Percentiles rank a stretch among this genome's conserved stretches.
These are phyloP conservation scores for Globisporangium apiculatum DNA, from an alignment of 352 stramenopile species.

Conservation along the genomic window DNA sequence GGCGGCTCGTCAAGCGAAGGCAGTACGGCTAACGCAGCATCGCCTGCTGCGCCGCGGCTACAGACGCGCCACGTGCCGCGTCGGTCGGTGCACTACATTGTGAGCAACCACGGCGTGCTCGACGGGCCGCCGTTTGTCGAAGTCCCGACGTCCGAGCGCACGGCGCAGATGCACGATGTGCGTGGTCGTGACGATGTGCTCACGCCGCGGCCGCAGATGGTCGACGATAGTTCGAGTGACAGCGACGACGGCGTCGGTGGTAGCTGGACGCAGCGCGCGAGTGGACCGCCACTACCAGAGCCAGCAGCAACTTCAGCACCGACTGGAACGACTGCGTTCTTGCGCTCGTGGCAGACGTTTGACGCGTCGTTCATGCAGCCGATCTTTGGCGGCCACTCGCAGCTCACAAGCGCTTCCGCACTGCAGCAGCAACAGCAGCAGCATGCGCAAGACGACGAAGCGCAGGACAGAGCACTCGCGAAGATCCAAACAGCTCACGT, in stretches of 20 bases:
- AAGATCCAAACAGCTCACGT: not conserved
- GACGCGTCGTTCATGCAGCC: constrained; percentile 77
- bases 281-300: constrained; percentile 20
- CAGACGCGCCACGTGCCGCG: constrained; percentile 26
- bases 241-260: constrained; percentile 29
- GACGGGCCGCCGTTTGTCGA: constrained; percentile 13
- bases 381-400: constrained; percentile 59
- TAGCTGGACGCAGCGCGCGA: constrained; percentile 4
- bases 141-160: constrained; percentile 19
- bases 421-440: constrained; percentile 13
- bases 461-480: not conserved
- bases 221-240: constrained; percentile 39
- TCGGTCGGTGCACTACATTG: constrained; percentile 47
- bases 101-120: constrained; percentile 25
- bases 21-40: constrained; percentile 8
- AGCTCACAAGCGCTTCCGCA: constrained; percentile 5
- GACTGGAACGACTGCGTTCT: constrained; percentile 38
- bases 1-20: constrained; percentile 13
- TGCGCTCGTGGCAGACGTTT: constrained; percentile 74
- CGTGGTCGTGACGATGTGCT: constrained; percentile 33
- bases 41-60: constrained; percentile 16
- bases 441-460: not conserved
- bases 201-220: constrained; percentile 65
- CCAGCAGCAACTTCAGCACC: constrained; percentile 14
- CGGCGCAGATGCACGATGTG: constrained; percentile 14